phyloP scores from a whole-genome alignment of 257 asterid species.

The Nicotiana tabacum region DNA sequence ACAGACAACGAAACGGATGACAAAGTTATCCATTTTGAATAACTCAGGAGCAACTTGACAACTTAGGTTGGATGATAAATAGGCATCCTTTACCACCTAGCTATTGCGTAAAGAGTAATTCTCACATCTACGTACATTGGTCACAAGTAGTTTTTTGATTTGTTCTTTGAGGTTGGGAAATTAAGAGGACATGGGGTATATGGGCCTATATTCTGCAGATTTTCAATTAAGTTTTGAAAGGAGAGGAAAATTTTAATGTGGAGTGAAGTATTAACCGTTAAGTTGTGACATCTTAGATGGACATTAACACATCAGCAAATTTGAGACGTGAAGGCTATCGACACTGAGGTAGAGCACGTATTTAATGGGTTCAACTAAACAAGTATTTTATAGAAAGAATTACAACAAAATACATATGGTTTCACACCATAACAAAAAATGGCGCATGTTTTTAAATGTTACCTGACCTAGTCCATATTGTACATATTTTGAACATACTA shows the following conservation, averaged over 20 bases:
- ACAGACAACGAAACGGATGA: too few relatives aligned
- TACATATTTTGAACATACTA: too few relatives aligned
- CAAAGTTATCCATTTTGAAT: too few relatives aligned
- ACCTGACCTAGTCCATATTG: too few relatives aligned
- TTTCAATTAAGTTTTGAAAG: not conserved
- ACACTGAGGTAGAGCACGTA: not conserved
- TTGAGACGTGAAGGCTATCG: not conserved
- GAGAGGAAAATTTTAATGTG: not conserved
- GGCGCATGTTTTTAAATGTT: too few relatives aligned
- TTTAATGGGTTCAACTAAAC: not conserved
- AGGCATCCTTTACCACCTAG: not conserved
- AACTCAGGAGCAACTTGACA: too few relatives aligned
- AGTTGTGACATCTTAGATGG: not conserved
- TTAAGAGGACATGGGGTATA: not conserved
- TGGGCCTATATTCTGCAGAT: not conserved
- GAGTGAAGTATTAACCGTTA: not conserved
- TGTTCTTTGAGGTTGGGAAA: not conserved
- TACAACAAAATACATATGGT: too few relatives aligned
- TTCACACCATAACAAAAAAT: too few relatives aligned
- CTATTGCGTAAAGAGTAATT: not conserved
- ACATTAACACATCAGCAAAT: not conserved
- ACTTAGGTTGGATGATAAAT: not conserved
- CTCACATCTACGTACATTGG: not conserved
- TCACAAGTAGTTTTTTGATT: not conserved
- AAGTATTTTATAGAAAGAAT: too few relatives aligned